phyloP scores from a whole-genome alignment of 352 stramenopile species.

The Phytophthora hibernalis region DNA sequence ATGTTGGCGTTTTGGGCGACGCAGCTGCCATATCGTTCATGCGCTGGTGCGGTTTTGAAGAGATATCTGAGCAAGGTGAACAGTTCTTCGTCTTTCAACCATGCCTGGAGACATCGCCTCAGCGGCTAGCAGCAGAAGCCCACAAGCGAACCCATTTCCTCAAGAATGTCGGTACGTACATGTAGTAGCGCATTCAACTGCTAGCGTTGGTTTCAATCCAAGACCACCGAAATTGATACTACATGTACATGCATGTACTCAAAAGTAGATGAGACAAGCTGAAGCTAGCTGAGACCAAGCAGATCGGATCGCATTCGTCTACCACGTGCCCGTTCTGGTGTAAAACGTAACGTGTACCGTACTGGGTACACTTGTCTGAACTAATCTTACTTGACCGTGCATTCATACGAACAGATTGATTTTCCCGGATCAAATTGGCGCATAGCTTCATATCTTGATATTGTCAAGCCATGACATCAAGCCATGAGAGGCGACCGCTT shows the following conservation, averaged over 20 bases:
- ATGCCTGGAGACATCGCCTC: slow-evolving; percentile 6
- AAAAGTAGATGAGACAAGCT: slow-evolving; percentile 28
- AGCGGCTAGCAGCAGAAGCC: slow-evolving; percentile 33
- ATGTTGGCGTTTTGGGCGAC: slow-evolving; percentile 42
- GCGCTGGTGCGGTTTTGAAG: slow-evolving; percentile 67
- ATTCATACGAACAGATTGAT: slow-evolving; percentile 22
- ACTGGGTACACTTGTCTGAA: slow-evolving; percentile 28
- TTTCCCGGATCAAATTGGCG: neutral
- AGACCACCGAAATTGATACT: slow-evolving; percentile 28
- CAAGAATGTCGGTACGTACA: slow-evolving; percentile 34
- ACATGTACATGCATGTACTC: no score
- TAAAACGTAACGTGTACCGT: neutral
- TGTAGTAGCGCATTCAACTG: slow-evolving; percentile 19
- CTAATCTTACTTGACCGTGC: neutral
- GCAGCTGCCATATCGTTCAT: slow-evolving; percentile 35
- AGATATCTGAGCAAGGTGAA: slow-evolving; percentile 32
- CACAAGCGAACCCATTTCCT: slow-evolving; percentile 44
- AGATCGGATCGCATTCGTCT: slow-evolving; percentile 23
- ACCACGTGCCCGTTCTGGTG: slow-evolving; percentile 7
- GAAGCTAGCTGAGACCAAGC: slow-evolving; percentile 21
- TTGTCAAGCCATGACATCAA: slow-evolving; percentile 36
- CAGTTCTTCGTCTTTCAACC: slow-evolving; percentile 54
- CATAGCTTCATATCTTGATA: slow-evolving; percentile 39
- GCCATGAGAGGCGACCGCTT: slow-evolving; percentile 1
- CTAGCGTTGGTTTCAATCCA: no score